phyloP scores from a whole-genome alignment of 306 rosid genomes.

The Malus sieversii region DNA sequence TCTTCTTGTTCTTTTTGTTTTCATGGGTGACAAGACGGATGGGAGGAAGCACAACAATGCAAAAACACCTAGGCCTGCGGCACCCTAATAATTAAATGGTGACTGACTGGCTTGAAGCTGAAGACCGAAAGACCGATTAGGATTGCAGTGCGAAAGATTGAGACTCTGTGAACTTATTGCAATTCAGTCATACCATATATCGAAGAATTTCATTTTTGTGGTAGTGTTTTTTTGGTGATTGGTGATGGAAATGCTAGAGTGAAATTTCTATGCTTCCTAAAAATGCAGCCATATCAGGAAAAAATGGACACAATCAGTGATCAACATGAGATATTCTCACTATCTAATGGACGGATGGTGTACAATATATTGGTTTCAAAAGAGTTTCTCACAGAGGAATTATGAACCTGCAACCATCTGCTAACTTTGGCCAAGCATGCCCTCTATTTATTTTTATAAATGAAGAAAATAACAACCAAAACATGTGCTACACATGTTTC shows the following conservation, averaged over 20 bases:
- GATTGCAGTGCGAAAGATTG: neutral
- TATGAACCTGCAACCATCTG: neutral
- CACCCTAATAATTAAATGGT: too few relatives aligned
- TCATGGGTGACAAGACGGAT: neutral
- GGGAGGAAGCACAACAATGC: neutral
- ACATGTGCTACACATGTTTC: slow-evolving; percentile 1
- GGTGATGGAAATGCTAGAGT: neutral
- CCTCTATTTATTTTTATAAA: neutral
- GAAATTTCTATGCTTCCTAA: too few relatives aligned
- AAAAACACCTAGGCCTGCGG: neutral
- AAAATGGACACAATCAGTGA: neutral
- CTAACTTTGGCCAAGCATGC: neutral
- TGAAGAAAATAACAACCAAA: neutral
- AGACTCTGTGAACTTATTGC: neutral
- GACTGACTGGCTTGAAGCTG: neutral
- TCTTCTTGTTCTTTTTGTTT: neutral
- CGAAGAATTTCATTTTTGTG: neutral
- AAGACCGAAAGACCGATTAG: neutral
- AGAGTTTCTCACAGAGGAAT: neutral
- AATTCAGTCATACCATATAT: neutral
- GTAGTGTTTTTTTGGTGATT: neutral
- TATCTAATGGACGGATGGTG: neutral
- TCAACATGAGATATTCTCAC: neutral
- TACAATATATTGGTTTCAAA: neutral
- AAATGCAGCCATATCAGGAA: neutral